Base-by-base conservation (phyloP, 805 yeast species). In the Lachancea dasiensis region DNA sequence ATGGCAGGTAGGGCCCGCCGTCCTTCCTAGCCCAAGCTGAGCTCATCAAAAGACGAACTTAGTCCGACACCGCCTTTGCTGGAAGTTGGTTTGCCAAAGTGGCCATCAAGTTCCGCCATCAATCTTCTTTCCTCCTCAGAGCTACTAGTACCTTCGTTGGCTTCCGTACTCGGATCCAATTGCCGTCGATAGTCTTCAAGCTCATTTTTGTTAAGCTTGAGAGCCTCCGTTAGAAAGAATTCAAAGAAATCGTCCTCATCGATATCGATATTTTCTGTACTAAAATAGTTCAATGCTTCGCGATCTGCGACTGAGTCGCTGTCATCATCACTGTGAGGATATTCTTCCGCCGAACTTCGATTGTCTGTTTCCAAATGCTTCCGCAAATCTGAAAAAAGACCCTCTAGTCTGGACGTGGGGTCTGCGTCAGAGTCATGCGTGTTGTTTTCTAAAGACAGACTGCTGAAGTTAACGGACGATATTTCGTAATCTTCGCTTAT, bases 161-260 rank as follows among this genome's bases (percentile, higher is more conserved):
- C 6, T 14, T 21, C 6, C n/a, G 22, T 3, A 17, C 10, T 5
- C 27, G 27, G 8, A 11, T 9, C 22, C 22, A 22, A 15, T 27
- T 18, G 13, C 9, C 20, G 30, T 21, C 68, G 55, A 37, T 61
- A 60, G 6, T 54, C 45, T 25, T 65, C 72, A 7, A 78, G 48
- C 14, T 75, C 73, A 4, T 66, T 70, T 13, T 69, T 67, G 0
- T 65, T 52, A 43, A 78, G 38, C 16, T 74, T 65, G 18, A 79
- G 48, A 0, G 78, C 84, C 21, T 77, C 72, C 39, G 68, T 67
- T 9, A 75, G 60, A 51, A 77, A 76, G 48, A 67, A 79, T 51
- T 80, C 86, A 47, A 79, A 75, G 50, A 80, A 80, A 49, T 80
- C 86, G 51, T 79, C 86, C 47, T 78, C 84, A 48, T 75, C 77